Percentiles rank a stretch among this genome's conserved stretches.
These are phyloP conservation scores for Anthostomella pinea DNA, from an alignment of 2,329 filamentous ascomycete genomes.

Conservation along the genomic window DNA sequence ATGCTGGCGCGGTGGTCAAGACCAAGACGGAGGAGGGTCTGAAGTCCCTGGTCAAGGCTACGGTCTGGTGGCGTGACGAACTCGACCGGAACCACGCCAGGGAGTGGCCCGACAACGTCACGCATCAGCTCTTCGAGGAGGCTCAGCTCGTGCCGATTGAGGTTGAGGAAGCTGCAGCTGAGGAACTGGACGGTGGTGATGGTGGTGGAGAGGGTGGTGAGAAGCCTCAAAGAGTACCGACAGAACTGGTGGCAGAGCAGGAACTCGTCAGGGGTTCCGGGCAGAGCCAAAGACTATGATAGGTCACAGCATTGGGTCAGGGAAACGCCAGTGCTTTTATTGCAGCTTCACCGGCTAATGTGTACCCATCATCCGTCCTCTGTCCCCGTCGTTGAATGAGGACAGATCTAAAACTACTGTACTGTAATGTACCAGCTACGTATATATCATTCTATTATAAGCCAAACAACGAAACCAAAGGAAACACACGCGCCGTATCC, in stretches of 20 bases:
- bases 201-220: slow-evolving; percentile 1
- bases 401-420: slow-evolving; percentile 20
- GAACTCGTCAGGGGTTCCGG: slow-evolving; percentile 10
- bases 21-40: slow-evolving; percentile 4
- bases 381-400: slow-evolving; percentile 10
- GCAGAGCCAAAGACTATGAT: slow-evolving; percentile 6
- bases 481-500: slow-evolving; percentile 2
- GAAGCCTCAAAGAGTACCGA: slow-evolving; percentile 6
- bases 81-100: slow-evolving; percentile 45
- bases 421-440: slow-evolving; percentile 22
- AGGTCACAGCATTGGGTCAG: slow-evolving; percentile 4
- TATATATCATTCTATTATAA: slow-evolving; percentile 21
- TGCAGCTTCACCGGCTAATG: slow-evolving; percentile 10
- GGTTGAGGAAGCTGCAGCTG: slow-evolving; percentile 4
- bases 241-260: slow-evolving; percentile 9
- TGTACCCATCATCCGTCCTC: slow-evolving; percentile 10
- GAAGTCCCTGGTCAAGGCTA: slow-evolving; percentile 37
- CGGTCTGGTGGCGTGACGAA: slow-evolving; percentile 51
- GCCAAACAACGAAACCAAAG: slow-evolving; percentile 6
- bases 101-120: slow-evolving; percentile 52
- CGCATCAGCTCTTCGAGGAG: slow-evolving; percentile 43
- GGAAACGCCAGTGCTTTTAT: slow-evolving; percentile 3
- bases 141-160: slow-evolving; percentile 7
- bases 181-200: slow-evolving; percentile 1
- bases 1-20: no score